Conservation (phyloP, 306 rosid genomes). For the Comarum palustre region DNA sequence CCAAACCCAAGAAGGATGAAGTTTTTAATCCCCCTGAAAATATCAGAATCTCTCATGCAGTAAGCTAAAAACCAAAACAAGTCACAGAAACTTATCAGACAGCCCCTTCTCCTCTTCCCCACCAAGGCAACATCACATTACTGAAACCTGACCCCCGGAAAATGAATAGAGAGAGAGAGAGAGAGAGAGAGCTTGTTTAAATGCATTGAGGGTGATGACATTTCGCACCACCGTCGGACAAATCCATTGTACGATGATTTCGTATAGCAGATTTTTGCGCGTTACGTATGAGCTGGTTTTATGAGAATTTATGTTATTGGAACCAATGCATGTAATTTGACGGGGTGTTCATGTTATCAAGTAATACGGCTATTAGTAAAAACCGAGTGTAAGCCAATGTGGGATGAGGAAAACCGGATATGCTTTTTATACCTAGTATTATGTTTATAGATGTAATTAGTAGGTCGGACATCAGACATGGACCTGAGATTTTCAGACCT, state of each 20-base stretch:
- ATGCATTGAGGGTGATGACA: conserved; percentile 5
- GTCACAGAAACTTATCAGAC: conserved; percentile 24
- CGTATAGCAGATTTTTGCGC: too few relatives aligned
- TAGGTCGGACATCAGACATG: neutral
- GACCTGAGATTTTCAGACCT: too few relatives aligned
- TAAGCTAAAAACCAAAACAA: neutral
- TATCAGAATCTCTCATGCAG: neutral
- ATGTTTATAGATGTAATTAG: too few relatives aligned
- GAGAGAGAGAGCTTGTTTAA: neutral
- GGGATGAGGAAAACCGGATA: neutral
- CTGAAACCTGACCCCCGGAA: conserved; percentile 11
- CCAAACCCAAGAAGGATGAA: neutral
- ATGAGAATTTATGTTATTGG: neutral
- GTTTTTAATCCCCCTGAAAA: neutral
- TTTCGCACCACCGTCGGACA: neutral
- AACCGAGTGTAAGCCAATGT: too few relatives aligned
- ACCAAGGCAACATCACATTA: conserved; percentile 11
- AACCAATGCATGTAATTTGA: too few relatives aligned
- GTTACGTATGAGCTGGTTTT: neutral
- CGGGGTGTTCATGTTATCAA: neutral
- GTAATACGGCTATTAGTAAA: too few relatives aligned
- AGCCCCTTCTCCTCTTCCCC: conserved; percentile 19
- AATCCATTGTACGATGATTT: too few relatives aligned
- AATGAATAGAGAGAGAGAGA: conserved; percentile 5
- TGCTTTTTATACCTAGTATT: neutral